Evolutionary conservation across 75 land plant species (phyloP).

Genomic region (Ceratopteris richardii): DNA sequence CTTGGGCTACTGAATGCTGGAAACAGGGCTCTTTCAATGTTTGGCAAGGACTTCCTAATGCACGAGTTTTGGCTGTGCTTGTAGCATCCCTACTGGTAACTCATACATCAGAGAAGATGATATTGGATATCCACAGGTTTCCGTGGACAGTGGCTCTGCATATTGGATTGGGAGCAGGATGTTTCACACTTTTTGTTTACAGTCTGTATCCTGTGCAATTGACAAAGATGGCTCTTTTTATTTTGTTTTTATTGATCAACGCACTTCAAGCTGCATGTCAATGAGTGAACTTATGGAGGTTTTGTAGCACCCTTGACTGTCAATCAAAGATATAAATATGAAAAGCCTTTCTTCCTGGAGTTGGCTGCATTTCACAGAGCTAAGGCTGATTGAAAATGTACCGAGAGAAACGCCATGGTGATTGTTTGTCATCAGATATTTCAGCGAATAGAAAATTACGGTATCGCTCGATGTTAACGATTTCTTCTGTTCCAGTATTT

Average conservation of each 20-base stretch:
- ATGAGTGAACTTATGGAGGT: not conserved
- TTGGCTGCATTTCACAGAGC: conserved; percentile 9
- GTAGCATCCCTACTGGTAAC: conserved; percentile 45
- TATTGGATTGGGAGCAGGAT: conserved; percentile 51
- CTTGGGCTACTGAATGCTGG: conserved; percentile 15
- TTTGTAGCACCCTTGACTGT: not conserved
- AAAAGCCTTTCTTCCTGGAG: conserved; percentile 14
- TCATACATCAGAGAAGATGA: conserved; percentile 41
- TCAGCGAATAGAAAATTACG: too few species aligned
- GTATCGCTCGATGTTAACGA: too few species aligned
- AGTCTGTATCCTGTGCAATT: conserved; percentile 52
- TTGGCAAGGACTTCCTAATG: conserved; percentile 53
- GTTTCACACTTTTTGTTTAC: conserved; percentile 39
- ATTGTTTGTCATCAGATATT: too few species aligned
- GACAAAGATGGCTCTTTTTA: conserved; percentile 60
- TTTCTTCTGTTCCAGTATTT: too few species aligned
- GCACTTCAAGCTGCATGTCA: not conserved
- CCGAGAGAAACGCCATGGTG: too few species aligned
- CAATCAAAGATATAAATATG: conserved; percentile 10
- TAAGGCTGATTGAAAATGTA: not conserved
- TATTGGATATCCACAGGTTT: conserved; percentile 58
- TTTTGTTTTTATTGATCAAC: not conserved
- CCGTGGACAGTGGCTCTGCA: conserved; percentile 45
- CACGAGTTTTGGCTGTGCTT: conserved; percentile 44
- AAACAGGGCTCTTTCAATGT: conserved; percentile 45